These are phyloP conservation scores for Solanum acaule DNA, from an alignment of 257 asterid species.

Conservation along the genomic window DNA sequence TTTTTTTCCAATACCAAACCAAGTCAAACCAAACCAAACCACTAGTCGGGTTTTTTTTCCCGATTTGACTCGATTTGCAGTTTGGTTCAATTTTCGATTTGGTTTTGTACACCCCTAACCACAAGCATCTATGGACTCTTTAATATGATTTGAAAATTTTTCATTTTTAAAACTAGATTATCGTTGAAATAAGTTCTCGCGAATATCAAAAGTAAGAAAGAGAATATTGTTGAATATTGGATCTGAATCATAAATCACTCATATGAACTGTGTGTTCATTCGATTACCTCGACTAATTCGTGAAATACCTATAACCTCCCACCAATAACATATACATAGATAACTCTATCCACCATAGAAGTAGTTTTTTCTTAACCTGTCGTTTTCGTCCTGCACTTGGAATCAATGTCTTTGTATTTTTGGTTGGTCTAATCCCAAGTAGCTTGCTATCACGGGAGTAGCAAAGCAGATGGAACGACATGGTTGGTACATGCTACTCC, in stretches of 20 bases:
- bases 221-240: neutral
- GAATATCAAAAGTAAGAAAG: neutral
- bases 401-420: neutral
- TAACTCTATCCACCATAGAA: neutral
- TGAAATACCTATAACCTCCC: neutral
- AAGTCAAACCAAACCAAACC: too few relatives aligned
- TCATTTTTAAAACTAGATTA: neutral
- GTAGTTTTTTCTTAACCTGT: neutral
- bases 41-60: fast-evolving
- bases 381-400: neutral
- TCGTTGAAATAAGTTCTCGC: neutral
- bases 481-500: neutral
- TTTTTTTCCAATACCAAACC: too few relatives aligned
- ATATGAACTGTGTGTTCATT: too few relatives aligned
- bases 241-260: neutral
- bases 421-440: neutral
- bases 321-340: too few relatives aligned
- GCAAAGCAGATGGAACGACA: neutral
- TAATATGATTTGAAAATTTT: neutral
- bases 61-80: too few relatives aligned
- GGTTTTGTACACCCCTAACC: too few relatives aligned
- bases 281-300: neutral
- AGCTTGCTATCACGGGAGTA: neutral
- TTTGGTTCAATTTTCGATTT: too few relatives aligned
- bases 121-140: neutral